phyloP scores from a whole-genome alignment of 116 monocot genomes.

The Phalaenopsis hybrid region DNA sequence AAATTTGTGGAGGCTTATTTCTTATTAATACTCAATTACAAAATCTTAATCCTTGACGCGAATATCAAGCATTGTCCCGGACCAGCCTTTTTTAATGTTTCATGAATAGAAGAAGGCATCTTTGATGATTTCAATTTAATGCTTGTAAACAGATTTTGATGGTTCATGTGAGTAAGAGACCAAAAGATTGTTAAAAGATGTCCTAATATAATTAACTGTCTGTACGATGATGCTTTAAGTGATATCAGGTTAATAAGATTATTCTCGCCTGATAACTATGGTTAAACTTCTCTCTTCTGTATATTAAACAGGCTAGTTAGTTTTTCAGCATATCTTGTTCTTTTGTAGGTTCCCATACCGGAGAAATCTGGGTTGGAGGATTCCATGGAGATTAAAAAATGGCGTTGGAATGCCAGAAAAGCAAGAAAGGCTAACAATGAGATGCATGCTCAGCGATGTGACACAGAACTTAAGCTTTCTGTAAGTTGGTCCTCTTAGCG shows the following conservation, averaged over 20 bases:
- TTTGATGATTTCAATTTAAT: background rate
- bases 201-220: background rate
- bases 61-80: background rate
- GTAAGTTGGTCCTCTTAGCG: conserved; percentile 20
- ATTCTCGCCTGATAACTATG: background rate
- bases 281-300: background rate
- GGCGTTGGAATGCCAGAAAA: conserved; percentile 56
- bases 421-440: conserved; percentile 65
- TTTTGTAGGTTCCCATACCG: conserved; percentile 48
- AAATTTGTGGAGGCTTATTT: too few relatives aligned
- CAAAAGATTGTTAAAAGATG: background rate
- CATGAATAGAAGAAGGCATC: background rate
- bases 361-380: conserved; percentile 49
- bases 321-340: background rate
- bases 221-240: background rate
- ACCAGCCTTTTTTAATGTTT: background rate
- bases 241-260: background rate
- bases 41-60: too few relatives aligned
- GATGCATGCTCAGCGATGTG: conserved; percentile 74
- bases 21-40: too few relatives aligned
- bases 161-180: background rate
- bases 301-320: background rate
- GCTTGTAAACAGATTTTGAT: background rate
- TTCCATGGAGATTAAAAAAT: conserved; percentile 38
- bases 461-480: conserved; percentile 75